Base-by-base conservation (phyloP, 495 filamentous ascomycete genomes). In the Lentithecium fluviatile region DNA sequence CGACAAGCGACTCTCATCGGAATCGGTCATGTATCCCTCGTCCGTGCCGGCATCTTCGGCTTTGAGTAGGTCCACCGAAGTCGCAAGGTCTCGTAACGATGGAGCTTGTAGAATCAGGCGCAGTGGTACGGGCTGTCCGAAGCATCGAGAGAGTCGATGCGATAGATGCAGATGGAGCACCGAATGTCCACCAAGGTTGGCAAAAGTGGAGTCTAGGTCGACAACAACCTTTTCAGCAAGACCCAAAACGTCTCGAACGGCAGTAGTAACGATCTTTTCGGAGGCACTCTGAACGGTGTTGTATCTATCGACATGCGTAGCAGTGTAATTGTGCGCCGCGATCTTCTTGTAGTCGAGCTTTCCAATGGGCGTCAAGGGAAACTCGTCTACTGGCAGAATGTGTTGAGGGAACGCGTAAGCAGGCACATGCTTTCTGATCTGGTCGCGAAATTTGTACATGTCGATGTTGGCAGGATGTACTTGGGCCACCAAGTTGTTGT, bases 281-380 rank as follows among this genome's bases (percentile, higher is more conserved):
- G 43, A 24, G 4, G 15, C 21, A 15, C 19, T 43, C 19, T 52
- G 32, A 15, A 36, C 47, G 19, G 48, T 56, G 17, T 7, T 38
- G 29, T 36, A 23, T 23, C 29, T 32, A 32, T 32, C 29, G 4
- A 32, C 29, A 10, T 32, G 29, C 29, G 29, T 10, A 32, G 29
- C 3, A 32, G 29, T 4, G 32, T 55, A 43, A 29, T 52, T 23
- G 21, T 57, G 26, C 36, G 34, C 36, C 11, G 6, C 34, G 32
- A 68, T 63, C 20, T 29, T 51, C 53, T 66, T 67, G 13, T 71
- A 71, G 56, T 74, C 69, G 19, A 70, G 26, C 52, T 74, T 74
- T 23, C 69, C 67, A 34, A 53, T 60, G 0, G 45, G 19, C 1
- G 71, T 73, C 56, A 68, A 53, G 10, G 72, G 72, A 47, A 74